Evolutionary conservation across 106 monocot species (phyloP).

Genomic region (Amphibolis antarctica): DNA sequence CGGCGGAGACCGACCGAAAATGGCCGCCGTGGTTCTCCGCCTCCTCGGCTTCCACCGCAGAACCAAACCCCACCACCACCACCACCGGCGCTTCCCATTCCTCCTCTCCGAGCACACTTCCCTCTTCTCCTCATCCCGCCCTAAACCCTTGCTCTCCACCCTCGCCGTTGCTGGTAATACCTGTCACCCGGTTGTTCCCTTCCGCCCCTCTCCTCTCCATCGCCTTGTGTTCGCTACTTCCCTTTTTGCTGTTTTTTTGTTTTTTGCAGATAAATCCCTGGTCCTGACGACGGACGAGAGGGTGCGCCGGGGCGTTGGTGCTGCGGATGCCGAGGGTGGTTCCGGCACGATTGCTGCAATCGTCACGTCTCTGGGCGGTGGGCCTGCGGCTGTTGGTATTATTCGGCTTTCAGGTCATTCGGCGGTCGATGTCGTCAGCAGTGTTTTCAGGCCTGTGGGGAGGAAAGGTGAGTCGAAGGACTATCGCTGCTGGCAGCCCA

Average conservation of each 20-base stretch:
- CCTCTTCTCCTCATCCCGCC: neutral
- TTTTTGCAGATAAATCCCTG: neutral
- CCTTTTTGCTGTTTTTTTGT: no score
- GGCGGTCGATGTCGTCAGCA: slow-evolving; percentile 41
- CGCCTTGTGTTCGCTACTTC: no score
- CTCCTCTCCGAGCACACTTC: neutral
- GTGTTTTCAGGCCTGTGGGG: slow-evolving; percentile 58
- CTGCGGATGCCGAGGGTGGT: neutral
- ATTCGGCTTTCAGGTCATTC: slow-evolving; percentile 65
- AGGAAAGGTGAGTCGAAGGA: slow-evolving; percentile 5
- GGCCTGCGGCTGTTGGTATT: slow-evolving; percentile 77
- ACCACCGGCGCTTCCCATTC: neutral
- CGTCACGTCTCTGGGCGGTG: slow-evolving; percentile 73
- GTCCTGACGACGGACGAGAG: slow-evolving; percentile 39
- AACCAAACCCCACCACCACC: neutral
- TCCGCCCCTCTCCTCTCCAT: no score
- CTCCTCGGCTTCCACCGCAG: neutral
- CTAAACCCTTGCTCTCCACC: neutral
- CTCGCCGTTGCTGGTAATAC: no score
- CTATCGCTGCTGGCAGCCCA: slow-evolving; percentile 42
- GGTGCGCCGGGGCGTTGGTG: neutral
- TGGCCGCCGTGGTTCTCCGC: slow-evolving; percentile 8
- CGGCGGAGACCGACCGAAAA: neutral
- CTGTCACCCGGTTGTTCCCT: neutral
- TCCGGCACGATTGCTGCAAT: slow-evolving; percentile 70